Base-by-base conservation (phyloP, 75 land plant genomes). In the Pseudotsuga menziesii region DNA sequence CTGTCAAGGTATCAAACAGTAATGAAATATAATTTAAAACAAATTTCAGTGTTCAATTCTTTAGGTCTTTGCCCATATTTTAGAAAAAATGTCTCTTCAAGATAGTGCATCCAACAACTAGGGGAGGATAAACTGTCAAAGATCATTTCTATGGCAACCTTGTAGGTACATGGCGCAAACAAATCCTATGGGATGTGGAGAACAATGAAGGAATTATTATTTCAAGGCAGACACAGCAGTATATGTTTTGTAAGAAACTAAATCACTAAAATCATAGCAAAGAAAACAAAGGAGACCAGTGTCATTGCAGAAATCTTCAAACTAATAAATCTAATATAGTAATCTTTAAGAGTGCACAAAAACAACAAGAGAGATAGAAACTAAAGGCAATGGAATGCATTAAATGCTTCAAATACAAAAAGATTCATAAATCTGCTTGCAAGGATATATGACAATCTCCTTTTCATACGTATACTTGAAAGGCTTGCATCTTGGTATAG, bases 391-490 rank as follows among this genome's bases (percentile, higher is more conserved):
- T n/a, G 6, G 8, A 39, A 69, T 41, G 20, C 39, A 44, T 61
- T 25, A 61, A n/a, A 19, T 20, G 44, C 52, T 19, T 69, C 35
- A 17, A 69, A 41, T 69, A 39, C 35, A 19, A 20, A 27, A 75
- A 75, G 27, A 36, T 74, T 19, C 73, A 74, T 13, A 48, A 48
- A 7, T 54, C 17, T 54, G 54, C 20, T 17, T 29, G 26, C 7
- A 84, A 90, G 98, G 97, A 96, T 96, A 96, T 96, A 97, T 94
- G 32, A 97, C 99, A 85, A 97, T 92, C 86, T 94, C 98, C 81
- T 97, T 94, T 89, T 97, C 99, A 62, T 97, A 97, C 13, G 98
- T 91, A 82, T 94, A 97, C 77, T 97, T 97, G 58, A 97, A 97
- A 64, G 99, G 99, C 86, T 97, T 97, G 98, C 95, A 94, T 79